Evolutionary conservation across 2,329 filamentous ascomycete species (phyloP).

Genomic region (Aspergillus quadrilineatus): DNA sequence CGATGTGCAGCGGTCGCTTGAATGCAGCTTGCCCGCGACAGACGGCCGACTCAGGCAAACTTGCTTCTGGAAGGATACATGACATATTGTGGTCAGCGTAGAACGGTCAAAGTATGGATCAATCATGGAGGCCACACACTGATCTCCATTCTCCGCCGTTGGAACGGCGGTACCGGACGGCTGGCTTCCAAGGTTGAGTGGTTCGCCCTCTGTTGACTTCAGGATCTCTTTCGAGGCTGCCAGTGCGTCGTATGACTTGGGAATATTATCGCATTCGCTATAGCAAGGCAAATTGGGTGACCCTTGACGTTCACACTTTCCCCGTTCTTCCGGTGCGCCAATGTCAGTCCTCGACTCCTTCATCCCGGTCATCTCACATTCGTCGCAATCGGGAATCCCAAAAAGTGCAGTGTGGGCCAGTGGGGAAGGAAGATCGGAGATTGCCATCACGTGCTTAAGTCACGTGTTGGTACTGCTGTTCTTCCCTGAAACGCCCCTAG

Average conservation of each 20-base stretch:
- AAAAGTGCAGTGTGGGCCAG: not conserved
- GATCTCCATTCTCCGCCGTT: slow-evolving; percentile 3
- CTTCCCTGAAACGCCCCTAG: not conserved
- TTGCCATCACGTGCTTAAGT: not conserved
- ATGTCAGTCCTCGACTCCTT: not conserved
- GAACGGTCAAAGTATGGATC: not conserved
- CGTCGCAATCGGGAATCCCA: not conserved
- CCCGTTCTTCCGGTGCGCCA: not conserved
- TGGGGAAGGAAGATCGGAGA: not conserved
- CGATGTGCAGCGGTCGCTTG: slow-evolving; percentile 16
- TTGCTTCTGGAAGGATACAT: not conserved
- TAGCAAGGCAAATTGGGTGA: not conserved
- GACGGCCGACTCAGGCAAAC: slow-evolving; percentile 6
- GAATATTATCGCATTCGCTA: not conserved
- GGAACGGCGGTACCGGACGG: slow-evolving; percentile 22
- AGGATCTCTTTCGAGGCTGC: no score
- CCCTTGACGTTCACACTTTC: not conserved
- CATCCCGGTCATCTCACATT: not conserved
- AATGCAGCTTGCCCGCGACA: slow-evolving; percentile 8
- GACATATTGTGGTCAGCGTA: not conserved
- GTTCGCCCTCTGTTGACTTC: no score
- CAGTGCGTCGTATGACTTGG: not conserved
- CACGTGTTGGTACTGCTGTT: not conserved
- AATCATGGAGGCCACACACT: not conserved
- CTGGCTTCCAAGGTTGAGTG: slow-evolving; percentile 20